Evolutionary conservation across 495 filamentous ascomycete species (phyloP), one percentile per base, ranked within the genome.

Genomic region (Massariosphaeria phaeospora): DNA sequence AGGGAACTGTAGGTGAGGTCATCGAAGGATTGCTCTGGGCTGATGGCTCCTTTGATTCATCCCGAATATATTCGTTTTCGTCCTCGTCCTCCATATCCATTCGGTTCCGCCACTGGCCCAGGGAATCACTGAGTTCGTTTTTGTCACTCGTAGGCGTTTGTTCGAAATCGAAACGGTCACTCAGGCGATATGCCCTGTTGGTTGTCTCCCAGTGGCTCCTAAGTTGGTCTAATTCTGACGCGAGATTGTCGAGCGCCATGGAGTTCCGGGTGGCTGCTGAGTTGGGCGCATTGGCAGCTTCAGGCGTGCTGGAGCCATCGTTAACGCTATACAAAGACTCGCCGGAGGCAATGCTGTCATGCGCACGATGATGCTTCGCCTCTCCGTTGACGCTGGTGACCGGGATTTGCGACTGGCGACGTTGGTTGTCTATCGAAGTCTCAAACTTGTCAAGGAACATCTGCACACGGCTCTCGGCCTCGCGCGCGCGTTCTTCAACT

Each of bases 391-490:
- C 63, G 26, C 35, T 66, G 42, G 51, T 46, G 52, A 56, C 43
- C 10, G 77, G 75, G 12, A 70, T 59, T 41, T 83, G 79, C 4
- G 81, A 85, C 65, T 86, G 90, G 41, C 93, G 84, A 39, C 93
- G 86, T 69, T 95, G 96, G 63, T 91, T 93, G 68, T 91, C 91
- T 13, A 99, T 93, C 2, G 88, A 94, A 12, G 80, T 80, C 65
- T 91, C 91, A 26, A 99, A 88, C 64, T 96, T 91, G 67, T 97
- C 89, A 23, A 99, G 80, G 18, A 97, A 81, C 66, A 95, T 81
- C 34, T 85, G 86, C 40, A 97, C 94, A 62, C 91, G 94, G 38
- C 88, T 80, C 72, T 99, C 93, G 11, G 93, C 93, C 64, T 96
- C 91, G 26, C 82, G 73, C 9, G 91, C 91, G 31, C 91, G 83